Evolutionary conservation across 2,329 filamentous ascomycete genomes (phyloP), one percentile per base, ranked within the genome.

Genomic region (Knoxdaviesia proteae): DNA sequence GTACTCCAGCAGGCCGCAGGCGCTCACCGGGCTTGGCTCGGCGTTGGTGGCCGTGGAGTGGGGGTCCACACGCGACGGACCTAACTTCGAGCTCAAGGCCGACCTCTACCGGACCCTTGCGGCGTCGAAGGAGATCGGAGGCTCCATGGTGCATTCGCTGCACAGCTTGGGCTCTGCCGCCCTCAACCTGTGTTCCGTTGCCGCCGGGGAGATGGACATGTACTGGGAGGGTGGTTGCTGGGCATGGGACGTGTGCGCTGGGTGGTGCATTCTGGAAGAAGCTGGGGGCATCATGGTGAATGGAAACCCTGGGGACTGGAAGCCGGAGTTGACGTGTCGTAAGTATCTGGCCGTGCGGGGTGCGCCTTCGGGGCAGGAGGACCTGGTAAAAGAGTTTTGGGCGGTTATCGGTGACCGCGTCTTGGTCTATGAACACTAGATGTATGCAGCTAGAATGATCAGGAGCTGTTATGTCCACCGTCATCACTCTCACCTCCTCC

Each of bases 211-310:
- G 55, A 50, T 84, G 31, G 82, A 88, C 55, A 52, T 74, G 29
- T 88, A 84, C 56, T 88, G 82, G 82, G 82, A 88, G 60, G 80
- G 78, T 35, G 82, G 83, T 0, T 84, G 80, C 57, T 88, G 80
- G 71, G 80, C 81, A 2, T 88, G 82, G 82, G 82, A 88, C 56
- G 82, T 88, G 3, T 83, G 79, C 53, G 83, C 83, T 5, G 82
- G 77, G 0, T 87, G 81, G 82, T 74, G 77, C 45, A 77, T 88
- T 46, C 61, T 88, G 31, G 61, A 63, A 32, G 82, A 88, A 62
- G 79, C 81, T 0, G 83, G 82, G 0, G 82, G 82, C 0, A 62
- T 72, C 42, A 73, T 88, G 63, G 79, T 69, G 6, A 69, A 78
- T 53, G 80, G 75, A 5, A 86, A 87, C 54, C 75, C 79, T 0